Evolutionary conservation across 805 yeast genomes (phyloP), one percentile per base, ranked within the genome.

Genomic region (Pichia kluyveri): DNA sequence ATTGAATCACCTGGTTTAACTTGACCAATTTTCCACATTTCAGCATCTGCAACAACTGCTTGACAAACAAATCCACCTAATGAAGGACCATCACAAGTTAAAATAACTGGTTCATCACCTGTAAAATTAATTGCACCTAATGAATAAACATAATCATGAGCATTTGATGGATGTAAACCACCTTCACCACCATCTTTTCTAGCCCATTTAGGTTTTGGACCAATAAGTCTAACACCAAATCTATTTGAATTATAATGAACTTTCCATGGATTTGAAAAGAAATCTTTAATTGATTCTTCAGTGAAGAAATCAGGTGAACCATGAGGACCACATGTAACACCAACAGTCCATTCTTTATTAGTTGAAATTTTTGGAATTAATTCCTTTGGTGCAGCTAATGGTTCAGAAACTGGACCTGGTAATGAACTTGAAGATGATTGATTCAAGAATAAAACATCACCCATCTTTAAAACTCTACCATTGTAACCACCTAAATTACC

Each of bases 11-110:
- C 98, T 5, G 98, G 97, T 66, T 86, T 90, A 40, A 87, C 90
- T 70, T 91, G 98, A 42, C 99, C 99, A 61, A 93, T 86, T 71
- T 93, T 93, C 98, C 98, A 91, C 83, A 93, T 80, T 69, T 93
- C 99, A 39, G 95, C 87, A 60, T 89, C 95, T 14, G 88, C 86
- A 54, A 93, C 96, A 51, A 93, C 97, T 9, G 95, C 97, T 62
- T 89, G 85, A 68, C 98, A 91, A 34, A 91, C 97, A 61, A 91
- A 93, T 1, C 99, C 99, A 61, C 99, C 98, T 49, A 91, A 77
- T 11, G 96, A 86, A 40, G 99, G 98, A 54, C 98, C 98, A 69
- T 91, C 99, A 62, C 97, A 87, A 3, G 98, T 88, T 65, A 91
- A 75, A 54, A 91, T 89, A 34, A 91, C 99, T 1, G 98, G 98